These are phyloP conservation scores for Cyberlindnera sargentensis DNA, from an alignment of 805 yeast genomes.

Conservation along the genomic window DNA sequence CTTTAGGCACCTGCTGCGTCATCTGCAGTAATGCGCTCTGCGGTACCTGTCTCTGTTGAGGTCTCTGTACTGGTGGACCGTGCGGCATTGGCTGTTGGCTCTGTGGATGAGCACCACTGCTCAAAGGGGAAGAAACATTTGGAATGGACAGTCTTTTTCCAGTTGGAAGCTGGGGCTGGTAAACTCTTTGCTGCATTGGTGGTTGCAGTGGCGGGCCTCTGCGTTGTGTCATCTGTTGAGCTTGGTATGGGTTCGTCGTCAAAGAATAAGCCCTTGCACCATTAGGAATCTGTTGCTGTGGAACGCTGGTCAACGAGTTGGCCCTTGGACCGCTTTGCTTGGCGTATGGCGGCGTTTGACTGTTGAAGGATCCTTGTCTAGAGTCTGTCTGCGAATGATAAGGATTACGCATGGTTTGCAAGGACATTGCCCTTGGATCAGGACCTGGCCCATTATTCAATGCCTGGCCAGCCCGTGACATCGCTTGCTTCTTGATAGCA, in stretches of 20 bases:
- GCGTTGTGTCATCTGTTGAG: constrained; percentile 1
- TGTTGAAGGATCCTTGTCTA: constrained; percentile 32
- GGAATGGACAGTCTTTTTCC: constrained; percentile 15
- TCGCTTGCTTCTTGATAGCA: constrained; percentile 54
- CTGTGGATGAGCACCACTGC: constrained; percentile 4
- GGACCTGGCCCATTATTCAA: constrained; percentile 4
- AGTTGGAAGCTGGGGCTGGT: constrained; percentile 4
- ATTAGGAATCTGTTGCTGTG: constrained; percentile 3
- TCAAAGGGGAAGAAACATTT: constrained; percentile 15
- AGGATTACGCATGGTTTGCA: constrained; percentile 24
- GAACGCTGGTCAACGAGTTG: constrained; percentile 10
- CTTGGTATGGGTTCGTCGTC: constrained; percentile 17
- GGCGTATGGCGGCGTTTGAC: constrained; percentile 24
- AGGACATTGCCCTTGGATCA: constrained; percentile 42
- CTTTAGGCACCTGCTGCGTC: too few relatives aligned
- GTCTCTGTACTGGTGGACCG: not conserved
- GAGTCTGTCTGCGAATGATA: constrained; percentile 14
- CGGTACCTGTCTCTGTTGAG: not conserved
- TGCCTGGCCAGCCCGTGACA: constrained; percentile 36
- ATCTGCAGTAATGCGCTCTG: too few relatives aligned
- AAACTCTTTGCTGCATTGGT: constrained; percentile 3
- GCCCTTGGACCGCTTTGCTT: constrained; percentile 11
- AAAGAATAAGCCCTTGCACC: constrained; percentile 18
- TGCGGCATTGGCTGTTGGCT: constrained; percentile 1
- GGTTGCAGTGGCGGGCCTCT: constrained; percentile 2